Percentiles rank a stretch among this genome's conserved stretches.
Conservation (phyloP, 305 asterid species). For the Solanum hybrid region DNA sequence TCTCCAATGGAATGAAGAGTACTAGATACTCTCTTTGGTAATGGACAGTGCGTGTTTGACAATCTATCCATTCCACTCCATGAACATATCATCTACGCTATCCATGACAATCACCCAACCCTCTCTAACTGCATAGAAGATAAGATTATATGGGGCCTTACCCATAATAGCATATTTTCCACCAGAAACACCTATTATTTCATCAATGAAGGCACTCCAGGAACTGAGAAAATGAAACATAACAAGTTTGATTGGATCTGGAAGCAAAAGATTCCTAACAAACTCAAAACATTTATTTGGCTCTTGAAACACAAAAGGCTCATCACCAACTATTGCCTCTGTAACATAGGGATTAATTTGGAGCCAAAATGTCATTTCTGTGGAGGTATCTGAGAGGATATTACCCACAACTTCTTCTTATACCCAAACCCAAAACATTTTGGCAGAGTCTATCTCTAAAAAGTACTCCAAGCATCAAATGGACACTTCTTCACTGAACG, state of each 20-base stretch:
- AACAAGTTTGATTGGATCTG: background rate
- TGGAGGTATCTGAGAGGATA: background rate
- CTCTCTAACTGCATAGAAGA: background rate
- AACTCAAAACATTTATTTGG: background rate
- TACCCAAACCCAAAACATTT: background rate
- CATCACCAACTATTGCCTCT: background rate
- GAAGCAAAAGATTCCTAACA: background rate
- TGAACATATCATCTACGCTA: background rate
- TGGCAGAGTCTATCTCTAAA: background rate
- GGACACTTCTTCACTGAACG: background rate
- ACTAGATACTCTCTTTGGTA: background rate
- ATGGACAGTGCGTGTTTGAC: background rate
- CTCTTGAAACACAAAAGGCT: background rate
- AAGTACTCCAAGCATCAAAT: background rate
- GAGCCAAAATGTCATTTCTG: background rate
- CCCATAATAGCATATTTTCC: background rate
- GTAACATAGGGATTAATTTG: background rate
- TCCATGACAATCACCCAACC: background rate
- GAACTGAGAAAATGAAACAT: background rate
- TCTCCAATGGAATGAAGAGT: background rate
- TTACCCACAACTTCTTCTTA: background rate
- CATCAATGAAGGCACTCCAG: background rate
- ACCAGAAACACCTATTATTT: background rate
- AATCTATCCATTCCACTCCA: background rate
- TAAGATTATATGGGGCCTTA: background rate